Conservation (phyloP, 1,139 yeast genomes). For the Suhomyces wounanorum region DNA sequence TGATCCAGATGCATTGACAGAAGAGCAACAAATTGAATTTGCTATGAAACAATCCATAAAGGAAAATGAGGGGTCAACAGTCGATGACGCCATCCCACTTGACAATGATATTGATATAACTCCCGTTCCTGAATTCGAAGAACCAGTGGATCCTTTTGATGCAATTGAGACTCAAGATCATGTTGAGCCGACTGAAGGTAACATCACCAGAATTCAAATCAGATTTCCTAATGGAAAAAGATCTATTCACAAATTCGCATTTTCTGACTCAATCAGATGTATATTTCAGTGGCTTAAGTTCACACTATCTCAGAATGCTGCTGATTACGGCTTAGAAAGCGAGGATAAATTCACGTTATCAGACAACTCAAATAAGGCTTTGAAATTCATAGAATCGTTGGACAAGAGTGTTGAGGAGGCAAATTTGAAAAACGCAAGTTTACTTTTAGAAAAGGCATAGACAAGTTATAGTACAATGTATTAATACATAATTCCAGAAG, state of each 20-base stretch:
- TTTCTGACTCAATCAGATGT: constrained; percentile 42
- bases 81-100: constrained; percentile 30
- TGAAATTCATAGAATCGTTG: constrained; percentile 62
- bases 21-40: constrained; percentile 80
- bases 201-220: constrained; percentile 79
- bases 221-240: constrained; percentile 86
- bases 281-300: constrained; percentile 52
- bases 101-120: constrained; percentile 18
- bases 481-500: constrained; percentile 10
- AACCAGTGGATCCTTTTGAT: constrained; percentile 33
- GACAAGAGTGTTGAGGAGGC: constrained; percentile 69
- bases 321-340: constrained; percentile 48
- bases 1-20: constrained; percentile 67
- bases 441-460: constrained; percentile 59
- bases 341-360: constrained; percentile 51
- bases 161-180: constrained; percentile 51
- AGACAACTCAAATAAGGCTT: constrained; percentile 64
- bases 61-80: constrained; percentile 25
- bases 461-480: background rate
- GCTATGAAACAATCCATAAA: constrained; percentile 71
- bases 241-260: constrained; percentile 68
- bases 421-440: constrained; percentile 78
- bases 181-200: constrained; percentile 62
- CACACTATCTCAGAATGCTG: constrained; percentile 53
- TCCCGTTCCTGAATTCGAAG: constrained; percentile 13